A percentile compares a stretch with the other conserved stretches of the same genome.
These are phyloP conservation scores for Dovyalis caffra DNA, from an alignment of 345 rosid genomes.

Conservation along the genomic window DNA sequence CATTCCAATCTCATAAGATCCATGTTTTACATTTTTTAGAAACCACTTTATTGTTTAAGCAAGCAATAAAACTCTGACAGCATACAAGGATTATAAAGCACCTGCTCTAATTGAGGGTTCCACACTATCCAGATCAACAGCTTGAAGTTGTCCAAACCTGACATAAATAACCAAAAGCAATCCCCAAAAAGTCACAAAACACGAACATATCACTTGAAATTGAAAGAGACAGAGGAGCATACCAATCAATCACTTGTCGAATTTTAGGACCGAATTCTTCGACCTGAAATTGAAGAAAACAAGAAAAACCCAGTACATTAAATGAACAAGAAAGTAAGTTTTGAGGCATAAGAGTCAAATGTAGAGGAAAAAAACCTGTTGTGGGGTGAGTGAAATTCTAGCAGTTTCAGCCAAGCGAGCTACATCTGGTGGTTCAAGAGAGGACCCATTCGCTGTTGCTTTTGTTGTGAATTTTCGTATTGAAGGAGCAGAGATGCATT, in stretches of 20 bases:
- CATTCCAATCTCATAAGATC: too few relatives aligned
- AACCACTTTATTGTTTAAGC: too few relatives aligned
- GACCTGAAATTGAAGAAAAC: slow-evolving; percentile 29
- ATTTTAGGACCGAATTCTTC: slow-evolving; percentile 71
- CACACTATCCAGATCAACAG: slow-evolving; percentile 65
- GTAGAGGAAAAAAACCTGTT: slow-evolving; percentile 40
- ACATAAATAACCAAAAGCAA: not conserved
- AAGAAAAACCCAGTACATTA: not conserved
- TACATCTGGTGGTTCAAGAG: slow-evolving; percentile 65
- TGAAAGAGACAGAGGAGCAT: slow-evolving; percentile 4
- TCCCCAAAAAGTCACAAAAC: not conserved
- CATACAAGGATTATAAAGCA: slow-evolving; percentile 15
- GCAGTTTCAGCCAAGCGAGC: slow-evolving; percentile 72
- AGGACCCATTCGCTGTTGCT: slow-evolving; percentile 28
- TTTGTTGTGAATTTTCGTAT: slow-evolving; percentile 38
- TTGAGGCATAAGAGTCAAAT: too few relatives aligned
- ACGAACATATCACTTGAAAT: not conserved
- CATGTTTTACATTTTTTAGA: too few relatives aligned
- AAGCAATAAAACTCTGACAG: too few relatives aligned
- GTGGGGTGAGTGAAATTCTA: slow-evolving; percentile 67
- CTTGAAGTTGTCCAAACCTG: slow-evolving; percentile 97
- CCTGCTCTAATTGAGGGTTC: slow-evolving; percentile 89
- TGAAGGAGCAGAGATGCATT: slow-evolving; percentile 7
- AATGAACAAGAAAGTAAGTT: not conserved
- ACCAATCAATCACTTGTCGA: slow-evolving; percentile 71